Base-by-base conservation (phyloP, 495 filamentous ascomycete species). In the Aspergillus cristatus region DNA sequence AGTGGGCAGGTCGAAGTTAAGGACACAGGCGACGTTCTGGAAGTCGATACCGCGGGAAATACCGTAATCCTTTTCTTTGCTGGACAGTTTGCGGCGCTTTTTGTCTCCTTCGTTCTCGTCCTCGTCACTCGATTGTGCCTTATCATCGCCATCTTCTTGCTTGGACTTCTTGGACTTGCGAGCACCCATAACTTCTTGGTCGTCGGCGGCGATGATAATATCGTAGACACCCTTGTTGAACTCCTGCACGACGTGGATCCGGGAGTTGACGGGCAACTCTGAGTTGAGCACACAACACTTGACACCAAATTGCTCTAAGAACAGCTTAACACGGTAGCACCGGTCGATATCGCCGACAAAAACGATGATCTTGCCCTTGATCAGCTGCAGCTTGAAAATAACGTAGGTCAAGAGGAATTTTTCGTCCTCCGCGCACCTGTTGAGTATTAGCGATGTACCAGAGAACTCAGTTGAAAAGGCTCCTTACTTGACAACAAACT, bases 211-310 rank as follows among this genome's bases (percentile, higher is more conserved):
- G 49, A 99, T 89, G 41, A 99, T 87, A 43, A 97, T 94, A 45
- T 97, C 90, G 64, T 97, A 99, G 15, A 91, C 75, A 28, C 81
- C 82, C 67, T 85, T 84, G 65, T 97, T 99, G 65, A 97, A 99
- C 56, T 97, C 86, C 50, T 99, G 81, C 7, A 99, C 88, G 18
- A 94, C 84, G 62, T 97, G 91, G 30, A 96, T 76, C 14, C 91
- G 73, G 6, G 84, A 88, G 45, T 94, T 94, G 44, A 96, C 81
- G 3, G 91, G 91, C 13, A 99, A 63, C 53, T 99, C 88, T 4
- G 86, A 91, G 58, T 99, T 99, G 24, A 99, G 67, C 10, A 99
- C 81, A 58, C 90, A 96, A 55, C 82, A 86, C 57, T 83, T 83
- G 53, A 94, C 86, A 16, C 86, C 87, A 47, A 99, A 97, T 51